phyloP scores from a whole-genome alignment of 139 green algal genomes.

The Chlorella sp. region DNA sequence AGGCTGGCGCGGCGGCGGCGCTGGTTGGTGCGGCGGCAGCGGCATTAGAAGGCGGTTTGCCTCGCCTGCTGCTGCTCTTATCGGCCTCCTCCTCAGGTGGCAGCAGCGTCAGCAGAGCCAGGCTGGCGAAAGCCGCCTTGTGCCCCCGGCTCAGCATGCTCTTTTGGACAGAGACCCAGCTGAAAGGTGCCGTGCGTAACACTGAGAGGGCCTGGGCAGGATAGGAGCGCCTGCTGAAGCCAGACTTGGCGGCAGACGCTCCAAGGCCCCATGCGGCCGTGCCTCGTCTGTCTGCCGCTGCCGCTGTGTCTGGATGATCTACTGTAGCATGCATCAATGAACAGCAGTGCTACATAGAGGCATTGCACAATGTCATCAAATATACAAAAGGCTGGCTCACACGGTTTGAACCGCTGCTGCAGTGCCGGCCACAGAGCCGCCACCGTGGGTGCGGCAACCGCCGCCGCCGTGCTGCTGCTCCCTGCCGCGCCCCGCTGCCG shows the following conservation, averaged over 20 bases:
- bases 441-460: too few species aligned
- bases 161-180: neutral
- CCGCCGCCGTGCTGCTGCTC: neutral
- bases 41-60: neutral
- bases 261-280: too few species aligned
- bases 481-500: neutral
- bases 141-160: neutral
- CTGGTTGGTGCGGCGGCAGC: slow-evolving; percentile 44
- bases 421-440: too few species aligned
- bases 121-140: slow-evolving; percentile 12
- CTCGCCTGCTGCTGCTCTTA: too few species aligned
- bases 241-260: too few species aligned
- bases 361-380: too few species aligned
- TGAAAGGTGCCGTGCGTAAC: too few species aligned
- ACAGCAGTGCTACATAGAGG: too few species aligned
- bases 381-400: too few species aligned
- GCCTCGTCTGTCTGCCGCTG: too few species aligned
- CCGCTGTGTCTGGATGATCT: too few species aligned
- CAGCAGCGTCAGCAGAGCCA: neutral
- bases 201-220: neutral
- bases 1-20: slow-evolving; percentile 44
- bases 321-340: too few species aligned
- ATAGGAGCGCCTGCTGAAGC: neutral
- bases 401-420: neutral
- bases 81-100: neutral